Evolutionary conservation across 2,329 filamentous ascomycete species (phyloP).

Genomic region (Aspergillus novofumigatus): DNA sequence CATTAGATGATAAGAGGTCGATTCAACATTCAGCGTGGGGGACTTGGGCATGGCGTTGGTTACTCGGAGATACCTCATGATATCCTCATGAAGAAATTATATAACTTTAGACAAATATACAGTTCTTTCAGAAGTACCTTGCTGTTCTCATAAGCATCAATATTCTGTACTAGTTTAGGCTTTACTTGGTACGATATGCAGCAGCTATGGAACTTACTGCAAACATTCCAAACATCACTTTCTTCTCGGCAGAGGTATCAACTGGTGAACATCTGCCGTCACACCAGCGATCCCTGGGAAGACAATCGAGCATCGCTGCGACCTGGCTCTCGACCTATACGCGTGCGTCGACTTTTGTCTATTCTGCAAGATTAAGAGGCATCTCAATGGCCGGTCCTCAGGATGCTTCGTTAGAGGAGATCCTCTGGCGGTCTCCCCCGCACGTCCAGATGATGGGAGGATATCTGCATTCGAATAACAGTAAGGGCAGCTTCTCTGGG

Average conservation of each 20-base stretch:
- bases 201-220: slow-evolving; percentile 10
- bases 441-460: slow-evolving; percentile 46
- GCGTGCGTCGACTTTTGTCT: background rate
- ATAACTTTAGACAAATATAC: background rate
- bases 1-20: slow-evolving; percentile 10
- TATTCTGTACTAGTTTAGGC: background rate
- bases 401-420: slow-evolving; percentile 40
- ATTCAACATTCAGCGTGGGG: slow-evolving; percentile 31
- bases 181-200: background rate
- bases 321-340: background rate
- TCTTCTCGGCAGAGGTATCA: slow-evolving; percentile 5
- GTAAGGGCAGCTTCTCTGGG: slow-evolving; percentile 20
- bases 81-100: background rate
- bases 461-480: slow-evolving; percentile 43
- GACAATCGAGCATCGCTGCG: too few relatives aligned
- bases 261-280: background rate
- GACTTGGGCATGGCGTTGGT: slow-evolving; percentile 1
- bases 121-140: background rate
- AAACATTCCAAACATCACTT: slow-evolving; percentile 27
- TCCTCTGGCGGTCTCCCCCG: slow-evolving; percentile 43
- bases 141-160: background rate
- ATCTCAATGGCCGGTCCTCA: slow-evolving; percentile 29
- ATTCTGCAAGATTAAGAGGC: background rate
- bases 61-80: background rate
- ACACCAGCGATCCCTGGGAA: background rate